Percentiles rank a stretch among this genome's conserved stretches.
These are phyloP conservation scores for Vinca minor DNA, from an alignment of 257 asterid genomes.

Conservation along the genomic window DNA sequence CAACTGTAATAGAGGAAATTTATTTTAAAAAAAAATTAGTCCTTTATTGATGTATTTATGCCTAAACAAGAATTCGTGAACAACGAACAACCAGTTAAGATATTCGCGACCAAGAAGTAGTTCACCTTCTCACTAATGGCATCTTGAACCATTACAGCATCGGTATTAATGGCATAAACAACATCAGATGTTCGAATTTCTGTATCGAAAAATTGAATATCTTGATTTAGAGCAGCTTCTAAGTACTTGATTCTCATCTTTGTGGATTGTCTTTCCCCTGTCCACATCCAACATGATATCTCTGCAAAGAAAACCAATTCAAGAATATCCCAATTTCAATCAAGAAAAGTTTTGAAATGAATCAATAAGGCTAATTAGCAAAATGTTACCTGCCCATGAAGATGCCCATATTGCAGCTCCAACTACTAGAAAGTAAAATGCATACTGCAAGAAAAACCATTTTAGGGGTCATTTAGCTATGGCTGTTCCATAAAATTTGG, in stretches of 20 bases:
- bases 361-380: too few relatives aligned
- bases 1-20: conserved; percentile 40
- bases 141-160: conserved; percentile 85
- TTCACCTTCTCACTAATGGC: conserved; percentile 92
- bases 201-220: conserved; percentile 74
- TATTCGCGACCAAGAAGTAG: too few relatives aligned
- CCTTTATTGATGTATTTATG: background rate
- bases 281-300: conserved; percentile 99
- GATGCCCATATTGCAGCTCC: conserved; percentile 99
- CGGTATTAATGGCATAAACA: conserved; percentile 80
- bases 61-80: too few relatives aligned
- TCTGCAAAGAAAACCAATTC: conserved; percentile 51
- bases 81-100: too few relatives aligned
- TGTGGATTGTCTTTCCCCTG: conserved; percentile 84
- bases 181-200: conserved; percentile 88
- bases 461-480: too few relatives aligned
- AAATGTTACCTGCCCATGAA: conserved; percentile 88
- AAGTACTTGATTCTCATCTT: conserved; percentile 79
- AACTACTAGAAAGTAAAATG: conserved; percentile 91
- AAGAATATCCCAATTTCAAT: conserved; percentile 6
- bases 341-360: background rate
- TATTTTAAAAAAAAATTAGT: too few relatives aligned
- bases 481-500: too few relatives aligned
- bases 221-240: conserved; percentile 81
- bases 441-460: conserved; percentile 65